These are phyloP conservation scores for Hyaloperonospora arabidopsidis DNA, from an alignment of 352 stramenopile species.

Conservation along the genomic window DNA sequence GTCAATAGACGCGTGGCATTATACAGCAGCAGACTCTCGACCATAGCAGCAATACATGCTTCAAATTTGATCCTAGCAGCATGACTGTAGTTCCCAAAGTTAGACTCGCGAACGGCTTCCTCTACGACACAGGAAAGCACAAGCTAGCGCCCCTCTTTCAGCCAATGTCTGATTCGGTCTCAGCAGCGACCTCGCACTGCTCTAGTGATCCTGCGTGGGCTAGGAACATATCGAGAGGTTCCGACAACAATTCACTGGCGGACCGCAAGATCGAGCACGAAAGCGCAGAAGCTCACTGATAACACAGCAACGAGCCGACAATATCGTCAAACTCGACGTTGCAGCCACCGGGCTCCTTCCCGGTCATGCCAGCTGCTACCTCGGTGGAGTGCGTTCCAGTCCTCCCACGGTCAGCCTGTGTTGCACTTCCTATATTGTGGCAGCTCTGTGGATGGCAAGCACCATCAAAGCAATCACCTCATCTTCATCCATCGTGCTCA, in stretches of 20 bases:
- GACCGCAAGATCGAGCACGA: no score
- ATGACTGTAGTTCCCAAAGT: constrained; percentile 43
- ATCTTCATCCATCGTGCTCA: constrained; percentile 49
- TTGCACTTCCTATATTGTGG: constrained; percentile 18
- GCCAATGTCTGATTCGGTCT: constrained; percentile 50
- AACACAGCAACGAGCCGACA: constrained; percentile 58
- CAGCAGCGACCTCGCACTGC: constrained; percentile 52
- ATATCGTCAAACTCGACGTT: constrained; percentile 48
- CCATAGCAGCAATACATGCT: constrained; percentile 60
- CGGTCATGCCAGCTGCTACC: constrained; percentile 53
- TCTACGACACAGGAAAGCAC: constrained; percentile 52
- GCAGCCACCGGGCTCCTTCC: constrained; percentile 9
- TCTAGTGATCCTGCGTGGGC: constrained; percentile 27
- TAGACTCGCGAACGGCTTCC: constrained; percentile 29
- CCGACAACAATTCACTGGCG: constrained; percentile 46
- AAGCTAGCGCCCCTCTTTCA: constrained; percentile 41
- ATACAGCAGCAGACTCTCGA: constrained; percentile 30
- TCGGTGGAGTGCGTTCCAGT: constrained; percentile 43
- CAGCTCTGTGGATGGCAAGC: constrained; percentile 30
- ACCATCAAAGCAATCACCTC: constrained; percentile 56
- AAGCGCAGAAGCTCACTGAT: constrained; percentile 30
- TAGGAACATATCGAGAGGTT: constrained; percentile 46
- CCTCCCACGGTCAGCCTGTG: constrained; percentile 38
- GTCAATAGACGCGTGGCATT: constrained; percentile 11
- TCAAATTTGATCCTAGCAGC: constrained; percentile 49